Base-by-base conservation (phyloP, 768 basidiomycete species). In the Tricholoma terreum region DNA sequence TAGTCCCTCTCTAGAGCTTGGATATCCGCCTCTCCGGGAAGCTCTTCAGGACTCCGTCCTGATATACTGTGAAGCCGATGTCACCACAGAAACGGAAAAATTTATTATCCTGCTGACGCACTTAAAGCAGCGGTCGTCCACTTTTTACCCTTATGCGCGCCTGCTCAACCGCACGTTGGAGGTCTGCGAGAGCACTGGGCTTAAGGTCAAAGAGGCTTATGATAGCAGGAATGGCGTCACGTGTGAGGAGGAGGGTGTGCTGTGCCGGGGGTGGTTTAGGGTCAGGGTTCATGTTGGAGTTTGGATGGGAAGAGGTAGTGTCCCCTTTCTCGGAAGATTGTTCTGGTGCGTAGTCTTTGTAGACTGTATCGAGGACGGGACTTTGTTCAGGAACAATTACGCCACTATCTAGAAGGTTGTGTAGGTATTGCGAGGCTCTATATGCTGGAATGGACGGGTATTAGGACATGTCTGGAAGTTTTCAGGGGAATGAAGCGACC, bases 141-240 rank as follows among this genome's bases (percentile, higher is more conserved):
- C 61, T 72, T 46, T 63, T 52, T 9, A 73, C 66, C 56, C 78
- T 70, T 46, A 72, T 60, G 50, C 71, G 61, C 6, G 78, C 78
- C 63, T 92, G 89, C 58, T 84, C 83, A 11, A 90, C 67, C 4
- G 89, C 90, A 34, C 87, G 81, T 61, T 81, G 75, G 43, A 91
- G 67, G 63, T 86, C 82, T 33, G 75, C 70, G 24, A 72, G 74
- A 27, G 80, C 74, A 22, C 71, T 73, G 30, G 73, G 62, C 8
- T 80, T 73, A 24, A 89, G 70, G 10, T 68, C 70, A 49, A 87
- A 81, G 11, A 74, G 53, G 8, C 70, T 61, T 15, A 82, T 63
- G 51, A 91, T 78, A 21, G 64, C 63, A 11, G 84, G 83, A 2
- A 90, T 75, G 30, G 78, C 84, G 17, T 81, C 78, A 19, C 74